Evolutionary conservation across 306 rosid genomes (phyloP).

Genomic region (Dryas octopetala): DNA sequence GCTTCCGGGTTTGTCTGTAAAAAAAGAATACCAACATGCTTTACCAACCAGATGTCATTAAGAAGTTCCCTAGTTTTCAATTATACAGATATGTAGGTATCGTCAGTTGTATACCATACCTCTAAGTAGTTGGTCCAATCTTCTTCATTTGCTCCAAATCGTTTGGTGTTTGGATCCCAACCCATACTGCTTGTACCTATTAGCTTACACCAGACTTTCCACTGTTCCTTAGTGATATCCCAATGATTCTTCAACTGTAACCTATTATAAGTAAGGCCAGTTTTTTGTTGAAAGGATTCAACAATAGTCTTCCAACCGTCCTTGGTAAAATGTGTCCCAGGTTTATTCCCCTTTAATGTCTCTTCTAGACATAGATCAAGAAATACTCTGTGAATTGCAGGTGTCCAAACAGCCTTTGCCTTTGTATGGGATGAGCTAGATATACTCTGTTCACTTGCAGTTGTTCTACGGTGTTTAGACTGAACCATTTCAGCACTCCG

Average conservation of each 20-base stretch:
- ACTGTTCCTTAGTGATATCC: conserved; percentile 61
- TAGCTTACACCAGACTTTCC: conserved; percentile 66
- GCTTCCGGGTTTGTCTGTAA: conserved; percentile 57
- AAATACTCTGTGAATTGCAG: conserved; percentile 50
- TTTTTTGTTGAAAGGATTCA: conserved; percentile 43
- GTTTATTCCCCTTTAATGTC: conserved; percentile 67
- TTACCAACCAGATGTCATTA: conserved; percentile 12
- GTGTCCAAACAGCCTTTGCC: conserved; percentile 59
- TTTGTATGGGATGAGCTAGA: conserved; percentile 42
- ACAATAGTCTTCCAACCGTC: conserved; percentile 70
- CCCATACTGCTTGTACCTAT: conserved; percentile 55
- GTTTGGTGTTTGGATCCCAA: conserved; percentile 49
- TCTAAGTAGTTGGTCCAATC: conserved; percentile 55
- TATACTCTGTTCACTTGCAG: conserved; percentile 55
- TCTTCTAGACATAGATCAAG: conserved; percentile 63
- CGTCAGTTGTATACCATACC: conserved; percentile 25
- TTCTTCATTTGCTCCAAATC: conserved; percentile 54
- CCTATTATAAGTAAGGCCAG: conserved; percentile 54
- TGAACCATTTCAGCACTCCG: conserved; percentile 39
- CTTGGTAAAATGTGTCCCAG: conserved; percentile 64
- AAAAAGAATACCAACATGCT: conserved; percentile 22
- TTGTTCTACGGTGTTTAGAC: conserved; percentile 37
- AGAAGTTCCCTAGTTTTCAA: conserved; percentile 3
- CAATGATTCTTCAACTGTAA: conserved; percentile 75
- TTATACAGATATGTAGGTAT: conserved; percentile 20